Evolutionary conservation across 1,284 basidiomycete species (phyloP).

Genomic region (Chondrostereum purpureum): DNA sequence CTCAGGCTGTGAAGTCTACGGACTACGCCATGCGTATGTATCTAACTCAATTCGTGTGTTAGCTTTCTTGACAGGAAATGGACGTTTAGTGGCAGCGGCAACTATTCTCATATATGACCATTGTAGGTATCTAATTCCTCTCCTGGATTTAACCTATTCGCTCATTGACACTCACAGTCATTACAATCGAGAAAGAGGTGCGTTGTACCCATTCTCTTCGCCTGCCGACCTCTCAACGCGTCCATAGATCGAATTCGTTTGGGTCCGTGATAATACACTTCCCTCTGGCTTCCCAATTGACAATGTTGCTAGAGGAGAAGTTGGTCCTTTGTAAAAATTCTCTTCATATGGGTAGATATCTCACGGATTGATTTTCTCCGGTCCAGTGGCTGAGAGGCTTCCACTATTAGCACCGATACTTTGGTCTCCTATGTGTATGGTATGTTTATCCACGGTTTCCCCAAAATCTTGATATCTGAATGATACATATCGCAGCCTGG

Average conservation of each 20-base stretch:
- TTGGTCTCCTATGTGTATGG: constrained; percentile 9
- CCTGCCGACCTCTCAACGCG: neutral
- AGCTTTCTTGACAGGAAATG: neutral
- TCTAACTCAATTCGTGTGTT: too few relatives aligned
- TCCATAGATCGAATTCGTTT: constrained; percentile 6
- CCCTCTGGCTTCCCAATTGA: neutral
- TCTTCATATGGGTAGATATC: constrained; percentile 8
- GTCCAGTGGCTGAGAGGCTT: neutral
- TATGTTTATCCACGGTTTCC: too few relatives aligned
- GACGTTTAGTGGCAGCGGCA: constrained; percentile 6
- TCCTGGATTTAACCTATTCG: neutral
- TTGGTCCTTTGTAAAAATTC: constrained; percentile 8
- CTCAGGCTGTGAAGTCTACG: neutral
- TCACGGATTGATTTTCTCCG: neutral
- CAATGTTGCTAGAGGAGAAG: constrained; percentile 2
- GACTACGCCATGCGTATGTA: constrained; percentile 3
- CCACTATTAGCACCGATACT: constrained; percentile 7
- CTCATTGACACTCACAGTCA: constrained; percentile 1
- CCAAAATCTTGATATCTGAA: too few relatives aligned
- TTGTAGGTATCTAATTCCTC: neutral
- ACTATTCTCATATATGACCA: constrained; percentile 10
- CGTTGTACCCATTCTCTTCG: neutral
- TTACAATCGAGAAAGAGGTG: constrained; percentile 7
- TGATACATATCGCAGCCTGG: too few relatives aligned
- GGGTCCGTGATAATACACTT: constrained; percentile 2